phyloP scores from a whole-genome alignment of 2,329 filamentous ascomycete genomes.

The Aspergillus sp. region DNA sequence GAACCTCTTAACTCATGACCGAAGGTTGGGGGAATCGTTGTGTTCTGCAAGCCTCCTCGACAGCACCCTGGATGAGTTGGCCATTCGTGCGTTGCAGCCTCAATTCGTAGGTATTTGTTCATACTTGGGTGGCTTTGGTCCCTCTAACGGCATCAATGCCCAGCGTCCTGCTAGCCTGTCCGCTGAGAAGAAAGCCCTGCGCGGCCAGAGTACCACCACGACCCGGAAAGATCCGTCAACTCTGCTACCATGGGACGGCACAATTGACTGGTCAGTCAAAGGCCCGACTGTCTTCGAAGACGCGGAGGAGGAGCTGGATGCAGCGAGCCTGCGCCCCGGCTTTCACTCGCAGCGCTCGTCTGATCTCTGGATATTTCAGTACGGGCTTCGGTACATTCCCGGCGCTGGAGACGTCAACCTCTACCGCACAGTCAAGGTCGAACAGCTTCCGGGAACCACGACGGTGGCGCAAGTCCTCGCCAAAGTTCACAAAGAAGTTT shows the following conservation, averaged over 20 bases:
- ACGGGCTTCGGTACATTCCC: slow-evolving; percentile 24
- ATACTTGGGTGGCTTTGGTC: background rate
- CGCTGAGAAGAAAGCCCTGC: too few relatives aligned
- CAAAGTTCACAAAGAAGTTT: slow-evolving; percentile 17
- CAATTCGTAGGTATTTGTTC: background rate
- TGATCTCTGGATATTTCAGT: slow-evolving; percentile 18
- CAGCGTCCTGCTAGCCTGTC: too few relatives aligned
- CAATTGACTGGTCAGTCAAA: slow-evolving; percentile 13
- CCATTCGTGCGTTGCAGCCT: slow-evolving; percentile 8
- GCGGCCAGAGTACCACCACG: too few relatives aligned
- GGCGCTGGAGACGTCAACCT: slow-evolving; percentile 11
- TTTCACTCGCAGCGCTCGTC: slow-evolving; percentile 5
- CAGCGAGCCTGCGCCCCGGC: slow-evolving; percentile 7
- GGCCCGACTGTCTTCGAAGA: slow-evolving; percentile 15
- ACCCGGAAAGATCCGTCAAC: too few relatives aligned
- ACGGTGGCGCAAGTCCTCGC: slow-evolving; percentile 17
- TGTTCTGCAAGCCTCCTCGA: slow-evolving; percentile 10
- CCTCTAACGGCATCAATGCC: too few relatives aligned
- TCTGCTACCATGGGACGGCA: too few relatives aligned
- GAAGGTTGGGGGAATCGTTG: too few relatives aligned
- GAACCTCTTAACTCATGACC: background rate
- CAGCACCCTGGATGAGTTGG: slow-evolving; percentile 11
- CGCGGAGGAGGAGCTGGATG: slow-evolving; percentile 12
- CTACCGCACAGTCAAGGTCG: slow-evolving; percentile 22
- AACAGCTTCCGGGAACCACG: slow-evolving; percentile 15